Evolutionary conservation across 2,329 filamentous ascomycete genomes (phyloP).

Genomic region (Coccinonectria pachysandricola): DNA sequence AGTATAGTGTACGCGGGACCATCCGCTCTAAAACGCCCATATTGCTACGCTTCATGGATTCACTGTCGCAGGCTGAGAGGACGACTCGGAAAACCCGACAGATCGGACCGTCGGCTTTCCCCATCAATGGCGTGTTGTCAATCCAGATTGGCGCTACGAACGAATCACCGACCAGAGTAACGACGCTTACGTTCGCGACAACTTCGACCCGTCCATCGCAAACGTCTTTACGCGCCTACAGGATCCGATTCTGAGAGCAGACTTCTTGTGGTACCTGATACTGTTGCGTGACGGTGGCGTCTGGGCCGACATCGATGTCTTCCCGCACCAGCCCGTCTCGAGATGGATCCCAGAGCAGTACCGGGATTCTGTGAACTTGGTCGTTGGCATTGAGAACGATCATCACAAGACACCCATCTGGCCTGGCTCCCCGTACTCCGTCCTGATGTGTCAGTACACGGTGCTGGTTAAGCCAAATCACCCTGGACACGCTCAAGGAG

Average conservation of each 20-base stretch:
- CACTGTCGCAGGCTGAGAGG: constrained; percentile 24
- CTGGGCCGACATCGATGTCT: constrained; percentile 59
- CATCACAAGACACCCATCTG: constrained; percentile 22
- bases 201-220: constrained; percentile 50
- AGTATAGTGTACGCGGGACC: constrained; percentile 11
- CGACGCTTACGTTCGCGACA: constrained; percentile 43
- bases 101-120: constrained; percentile 19
- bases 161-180: constrained; percentile 19
- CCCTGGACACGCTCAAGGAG: constrained; percentile 29
- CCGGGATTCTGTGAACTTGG: constrained; percentile 49
- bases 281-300: constrained; percentile 61
- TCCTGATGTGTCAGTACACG: constrained; percentile 68
- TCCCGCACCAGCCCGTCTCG: constrained; percentile 51
- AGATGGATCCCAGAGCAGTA: constrained; percentile 50
- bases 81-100: constrained; percentile 19
- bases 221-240: constrained; percentile 38
- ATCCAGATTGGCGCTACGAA: constrained; percentile 20
- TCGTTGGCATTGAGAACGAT: constrained; percentile 64
- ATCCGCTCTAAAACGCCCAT: constrained; percentile 18
- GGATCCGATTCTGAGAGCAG: constrained; percentile 43
- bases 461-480: constrained; percentile 65
- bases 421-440: constrained; percentile 56
- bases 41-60: too few species aligned
- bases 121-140: constrained; percentile 13
- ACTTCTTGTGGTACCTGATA: constrained; percentile 51